phyloP scores from a whole-genome alignment of 2,329 filamentous ascomycete genomes.

The Ophiostoma himal-ulmi region DNA sequence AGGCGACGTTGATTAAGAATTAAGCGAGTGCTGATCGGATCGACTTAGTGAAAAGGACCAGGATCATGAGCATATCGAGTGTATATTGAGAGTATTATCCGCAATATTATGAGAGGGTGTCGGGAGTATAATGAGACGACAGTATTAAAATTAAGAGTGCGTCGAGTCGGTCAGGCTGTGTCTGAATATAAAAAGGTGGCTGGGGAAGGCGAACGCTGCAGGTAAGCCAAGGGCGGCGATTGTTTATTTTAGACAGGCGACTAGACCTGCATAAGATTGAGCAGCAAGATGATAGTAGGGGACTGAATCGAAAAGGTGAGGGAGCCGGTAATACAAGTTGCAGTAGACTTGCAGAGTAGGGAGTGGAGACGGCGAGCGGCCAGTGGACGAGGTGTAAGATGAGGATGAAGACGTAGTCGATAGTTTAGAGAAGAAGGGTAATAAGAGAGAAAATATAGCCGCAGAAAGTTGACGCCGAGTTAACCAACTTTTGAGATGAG shows the following conservation, averaged over 20 bases:
- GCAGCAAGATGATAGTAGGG: not conserved
- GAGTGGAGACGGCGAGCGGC: not conserved
- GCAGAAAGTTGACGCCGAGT: not conserved
- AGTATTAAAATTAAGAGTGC: not conserved
- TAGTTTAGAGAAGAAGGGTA: not conserved
- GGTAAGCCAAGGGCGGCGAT: not conserved
- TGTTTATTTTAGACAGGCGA: not conserved
- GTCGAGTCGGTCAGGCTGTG: constrained; percentile 11
- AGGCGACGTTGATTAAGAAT: constrained; percentile 9
- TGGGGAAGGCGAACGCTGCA: not conserved
- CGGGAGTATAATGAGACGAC: not conserved
- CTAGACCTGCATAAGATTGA: constrained; percentile 4
- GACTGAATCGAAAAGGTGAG: not conserved
- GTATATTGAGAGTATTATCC: not conserved
- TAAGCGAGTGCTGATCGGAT: constrained; percentile 3
- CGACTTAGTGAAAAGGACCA: constrained; percentile 21
- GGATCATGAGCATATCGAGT: constrained; percentile 12
- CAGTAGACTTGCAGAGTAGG: not conserved
- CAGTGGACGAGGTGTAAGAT: constrained; percentile 1
- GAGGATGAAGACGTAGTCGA: not conserved
- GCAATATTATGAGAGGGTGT: not conserved
- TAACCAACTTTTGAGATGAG: not conserved
- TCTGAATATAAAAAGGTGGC: constrained; percentile 3
- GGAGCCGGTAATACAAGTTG: constrained; percentile 2
- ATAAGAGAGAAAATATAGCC: not conserved